Evolutionary conservation across 2,329 filamentous ascomycete species (phyloP), one percentile per base, ranked within the genome.

Genomic region (Diaporthe velutina): DNA sequence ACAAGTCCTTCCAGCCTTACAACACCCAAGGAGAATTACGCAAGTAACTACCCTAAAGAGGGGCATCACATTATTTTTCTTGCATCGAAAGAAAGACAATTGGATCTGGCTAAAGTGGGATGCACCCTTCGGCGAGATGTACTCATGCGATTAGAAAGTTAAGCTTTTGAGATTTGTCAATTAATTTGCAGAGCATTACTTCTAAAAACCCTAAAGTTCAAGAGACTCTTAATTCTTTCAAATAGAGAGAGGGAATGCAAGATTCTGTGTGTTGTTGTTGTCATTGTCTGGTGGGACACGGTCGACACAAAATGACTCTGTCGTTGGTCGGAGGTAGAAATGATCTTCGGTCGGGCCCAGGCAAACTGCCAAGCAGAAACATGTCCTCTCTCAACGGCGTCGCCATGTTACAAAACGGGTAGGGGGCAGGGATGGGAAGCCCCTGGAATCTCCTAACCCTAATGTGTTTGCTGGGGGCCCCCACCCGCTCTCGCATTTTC

Each of bases 381-480:
- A 52, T 52, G 25, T 35, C 13, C 30, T 38, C 45, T 28, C 64
- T 50, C 42, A 67, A 52, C 64, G 64, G 64, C 30, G 30, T 67
- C 48, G 48, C 64, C 64, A 28, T 68, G 64, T 54, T 22, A 54
- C 64, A 68, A 28, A 12, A 54, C 13, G 64, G 64, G 64, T 28
- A 40, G 22, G 30, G 48, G 64, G 48, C 64, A 54, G 64, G 64
- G 64, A 54, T 68, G 25, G 8, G 22, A 2, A 8, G 64, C 64
- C 64, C 64, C 64, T 68, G 48, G 30, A 38, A 67, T 67, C 6
- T 67, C 45, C 64, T 67, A 67, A 52, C 64, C 64, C 64, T 52
- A 38, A 19, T 7, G 28, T 67, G 13, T 52, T 40, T 35, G n/a
- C 30, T 38, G 30, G 2, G 0, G 2, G 13, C 38, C 30, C 30